Evolutionary conservation across 768 basidiomycete genomes (phyloP), one percentile per base, ranked within the genome.

Genomic region (Calocera viscosa): DNA sequence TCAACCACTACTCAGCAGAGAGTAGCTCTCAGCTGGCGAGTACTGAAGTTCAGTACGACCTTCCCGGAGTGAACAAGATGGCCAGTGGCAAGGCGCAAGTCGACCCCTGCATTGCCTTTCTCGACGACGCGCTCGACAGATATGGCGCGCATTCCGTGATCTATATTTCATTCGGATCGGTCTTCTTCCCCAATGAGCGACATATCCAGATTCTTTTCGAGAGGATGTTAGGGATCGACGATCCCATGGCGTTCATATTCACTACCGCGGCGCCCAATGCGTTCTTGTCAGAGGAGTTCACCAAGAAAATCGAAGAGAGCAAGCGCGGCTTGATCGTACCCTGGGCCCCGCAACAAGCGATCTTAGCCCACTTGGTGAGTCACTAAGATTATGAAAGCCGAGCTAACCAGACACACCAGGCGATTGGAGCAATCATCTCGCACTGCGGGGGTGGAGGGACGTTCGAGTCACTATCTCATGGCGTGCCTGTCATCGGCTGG

Each of bases 401-500:
- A 49, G 14, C 49, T 32, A 5, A 32, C 10, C 34, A 49, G 34
- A 28, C 24, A 53, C 5, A 47, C 64, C 26, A 72, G 72, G 72
- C 65, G 16, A 67, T 67, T 10, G 72, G 72, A 2, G 72, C 71
- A 71, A 70, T 73, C 64, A 49, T 75, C 5, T 66, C 71, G 7
- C 74, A 75, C 33, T 70, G 72, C 16, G 74, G 74, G 8, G 70
- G 70, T 30, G 73, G 72, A 68, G 71, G 72, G 26, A 66, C 71
- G 14, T 65, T 64, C 24, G 74, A 75, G 53, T 68, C 72, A 12
- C 39, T 75, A 26, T 34, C 24, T 12, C 66, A 69, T 1, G 73
- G 72, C 1, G 71, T 74, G 14, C 74, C 74, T 0, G 41, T 72
- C 53, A 73, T 75, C 64, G 70, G 70, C 38, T 73, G 74, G 74